A percentile compares a stretch with the other conserved stretches of the same genome.
phyloP scores from a whole-genome alignment of 306 rosid species.

The Cercis canadensis region DNA sequence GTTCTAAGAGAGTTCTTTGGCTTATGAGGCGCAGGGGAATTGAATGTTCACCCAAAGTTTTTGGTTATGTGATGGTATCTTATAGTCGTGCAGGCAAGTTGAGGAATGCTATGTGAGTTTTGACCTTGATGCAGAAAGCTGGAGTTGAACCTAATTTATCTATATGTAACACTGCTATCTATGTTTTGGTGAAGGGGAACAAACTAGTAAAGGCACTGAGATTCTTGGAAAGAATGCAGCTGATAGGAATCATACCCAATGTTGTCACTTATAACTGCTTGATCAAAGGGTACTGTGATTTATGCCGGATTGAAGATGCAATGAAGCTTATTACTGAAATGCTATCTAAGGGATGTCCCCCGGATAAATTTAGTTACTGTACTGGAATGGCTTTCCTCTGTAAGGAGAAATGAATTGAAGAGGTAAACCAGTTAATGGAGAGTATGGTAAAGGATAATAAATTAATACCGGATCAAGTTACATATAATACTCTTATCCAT shows the following conservation, averaged over 20 bases:
- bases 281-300: slow-evolving; percentile 83
- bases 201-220: slow-evolving; percentile 72
- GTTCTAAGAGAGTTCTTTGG: too few relatives aligned
- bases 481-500: slow-evolving; percentile 77
- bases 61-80: slow-evolving; percentile 64
- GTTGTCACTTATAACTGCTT: slow-evolving; percentile 75
- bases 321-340: slow-evolving; percentile 69
- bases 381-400: slow-evolving; percentile 81
- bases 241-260: slow-evolving; percentile 69
- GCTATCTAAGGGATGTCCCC: slow-evolving; percentile 67
- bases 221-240: slow-evolving; percentile 66
- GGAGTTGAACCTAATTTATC: slow-evolving; percentile 79
- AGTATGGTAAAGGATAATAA: slow-evolving; percentile 60
- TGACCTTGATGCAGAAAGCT: slow-evolving; percentile 93
- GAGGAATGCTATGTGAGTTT: slow-evolving; percentile 64
- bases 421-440: slow-evolving; percentile 64
- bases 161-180: slow-evolving; percentile 74
- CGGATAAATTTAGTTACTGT: slow-evolving; percentile 86
- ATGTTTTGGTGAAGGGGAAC: slow-evolving; percentile 70
- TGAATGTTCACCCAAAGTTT: too few relatives aligned
- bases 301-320: slow-evolving; percentile 60
- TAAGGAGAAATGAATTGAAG: slow-evolving; percentile 61
- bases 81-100: slow-evolving; percentile 82
- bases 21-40: too few relatives aligned
- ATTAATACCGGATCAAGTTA: slow-evolving; percentile 77